Percentiles rank a stretch among this genome's conserved stretches.
Evolutionary conservation across 1,284 basidiomycete genomes (phyloP).

Genomic region (Tremellales sp.): DNA sequence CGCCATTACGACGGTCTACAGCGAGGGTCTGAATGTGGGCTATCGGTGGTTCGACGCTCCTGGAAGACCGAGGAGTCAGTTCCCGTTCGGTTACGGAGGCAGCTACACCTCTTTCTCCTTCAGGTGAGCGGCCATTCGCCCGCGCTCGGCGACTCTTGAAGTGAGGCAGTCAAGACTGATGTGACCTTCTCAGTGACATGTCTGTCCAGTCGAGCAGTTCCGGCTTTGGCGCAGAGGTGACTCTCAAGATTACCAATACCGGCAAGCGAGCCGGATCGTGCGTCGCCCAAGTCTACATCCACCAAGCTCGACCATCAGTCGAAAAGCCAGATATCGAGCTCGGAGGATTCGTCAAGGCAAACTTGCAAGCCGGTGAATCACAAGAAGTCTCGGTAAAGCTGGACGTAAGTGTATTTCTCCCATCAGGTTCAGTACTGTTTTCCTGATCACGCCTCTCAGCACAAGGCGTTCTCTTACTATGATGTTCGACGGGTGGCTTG

Average conservation of each 20-base stretch:
- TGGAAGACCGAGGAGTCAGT: conserved; percentile 46
- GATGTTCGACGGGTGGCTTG: conserved; percentile 11
- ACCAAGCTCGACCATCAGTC: conserved; percentile 43
- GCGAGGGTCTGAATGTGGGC: conserved; percentile 5
- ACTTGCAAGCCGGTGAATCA: conserved; percentile 22
- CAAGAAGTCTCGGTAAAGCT: conserved; percentile 22
- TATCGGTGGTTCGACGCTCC: conserved; percentile 4
- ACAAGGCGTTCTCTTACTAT: conserved; percentile 29
- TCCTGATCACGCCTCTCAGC: conserved; percentile 5
- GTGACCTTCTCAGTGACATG: conserved; percentile 12
- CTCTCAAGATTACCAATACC: conserved; percentile 30
- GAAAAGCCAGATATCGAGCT: conserved; percentile 22
- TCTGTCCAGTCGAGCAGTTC: neutral
- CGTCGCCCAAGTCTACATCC: conserved; percentile 53
- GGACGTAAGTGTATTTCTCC: conserved; percentile 13
- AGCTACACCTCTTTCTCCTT: conserved; percentile 57
- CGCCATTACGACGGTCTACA: conserved; percentile 2
- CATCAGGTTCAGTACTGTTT: neutral
- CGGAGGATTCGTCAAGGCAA: conserved; percentile 27
- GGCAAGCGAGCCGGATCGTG: conserved; percentile 27
- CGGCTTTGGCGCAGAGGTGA: conserved; percentile 16
- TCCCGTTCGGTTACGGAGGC: conserved; percentile 54
- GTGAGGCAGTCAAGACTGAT: neutral
- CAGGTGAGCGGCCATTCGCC: conserved; percentile 3
- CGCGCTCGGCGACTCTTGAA: neutral